These are phyloP conservation scores for Fraxinus latifolia DNA, from an alignment of 305 asterid species.

Conservation along the genomic window DNA sequence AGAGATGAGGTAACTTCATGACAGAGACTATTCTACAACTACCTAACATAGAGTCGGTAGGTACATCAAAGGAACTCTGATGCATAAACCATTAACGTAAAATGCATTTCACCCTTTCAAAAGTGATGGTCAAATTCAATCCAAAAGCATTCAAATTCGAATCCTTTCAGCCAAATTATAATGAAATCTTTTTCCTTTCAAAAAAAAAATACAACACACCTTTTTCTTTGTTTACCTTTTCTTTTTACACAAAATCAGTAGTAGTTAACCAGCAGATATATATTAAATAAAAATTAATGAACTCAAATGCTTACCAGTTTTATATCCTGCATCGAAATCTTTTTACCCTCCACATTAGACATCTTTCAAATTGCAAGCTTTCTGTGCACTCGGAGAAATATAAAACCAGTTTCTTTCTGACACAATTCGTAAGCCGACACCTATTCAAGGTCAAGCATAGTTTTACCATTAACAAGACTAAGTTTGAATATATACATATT, in stretches of 20 bases:
- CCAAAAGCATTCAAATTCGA: neutral
- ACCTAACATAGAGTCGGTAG: neutral
- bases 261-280: neutral
- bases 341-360: slow-evolving; percentile 65
- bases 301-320: slow-evolving; percentile 54
- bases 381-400: slow-evolving; percentile 23
- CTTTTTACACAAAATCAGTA: neutral
- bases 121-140: neutral
- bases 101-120: neutral
- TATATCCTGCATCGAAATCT: slow-evolving; percentile 53
- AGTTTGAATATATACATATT: neutral
- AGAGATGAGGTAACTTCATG: neutral
- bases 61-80: neutral
- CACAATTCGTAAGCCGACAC: slow-evolving; percentile 16
- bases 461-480: neutral
- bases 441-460: slow-evolving; percentile 2
- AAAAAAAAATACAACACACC: neutral
- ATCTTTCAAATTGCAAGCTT: slow-evolving; percentile 30
- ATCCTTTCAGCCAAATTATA: no score
- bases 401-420: neutral
- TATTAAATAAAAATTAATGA: slow-evolving; percentile 2
- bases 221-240: neutral
- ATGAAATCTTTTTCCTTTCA: no score
- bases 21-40: neutral
- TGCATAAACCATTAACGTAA: neutral